A percentile compares a stretch with the other conserved stretches of the same genome.
phyloP scores from a whole-genome alignment of 2,329 filamentous ascomycete species.

The Sclerotinia borealis region DNA sequence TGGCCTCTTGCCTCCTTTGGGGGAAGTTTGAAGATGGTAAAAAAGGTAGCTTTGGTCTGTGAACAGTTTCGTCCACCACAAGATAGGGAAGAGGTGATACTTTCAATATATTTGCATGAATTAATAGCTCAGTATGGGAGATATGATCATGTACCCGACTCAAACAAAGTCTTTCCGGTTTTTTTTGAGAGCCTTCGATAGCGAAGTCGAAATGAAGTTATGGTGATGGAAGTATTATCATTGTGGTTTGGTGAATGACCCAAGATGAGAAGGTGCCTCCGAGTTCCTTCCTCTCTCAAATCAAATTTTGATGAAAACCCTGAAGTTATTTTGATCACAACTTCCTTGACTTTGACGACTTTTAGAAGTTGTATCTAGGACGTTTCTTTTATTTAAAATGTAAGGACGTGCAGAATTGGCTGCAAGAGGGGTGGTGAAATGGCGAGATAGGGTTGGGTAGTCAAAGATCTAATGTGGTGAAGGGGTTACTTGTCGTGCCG shows the following conservation, averaged over 20 bases:
- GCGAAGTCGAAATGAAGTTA: constrained; percentile 22
- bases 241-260: background rate
- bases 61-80: background rate
- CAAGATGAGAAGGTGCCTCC: background rate
- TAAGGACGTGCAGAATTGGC: background rate
- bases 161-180: background rate
- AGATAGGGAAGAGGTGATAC: background rate
- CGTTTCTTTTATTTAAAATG: background rate
- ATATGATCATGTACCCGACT: constrained; percentile 14
- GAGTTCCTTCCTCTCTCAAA: background rate
- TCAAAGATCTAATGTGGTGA: background rate
- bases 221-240: background rate
- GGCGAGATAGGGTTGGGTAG: background rate
- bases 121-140: constrained; percentile 14
- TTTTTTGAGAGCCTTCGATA: background rate
- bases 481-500: background rate
- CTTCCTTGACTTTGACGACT: background rate
- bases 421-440: background rate
- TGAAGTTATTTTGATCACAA: background rate
- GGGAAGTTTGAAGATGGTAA: background rate
- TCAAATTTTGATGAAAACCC: background rate
- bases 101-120: constrained; percentile 15
- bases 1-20: background rate
- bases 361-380: background rate
- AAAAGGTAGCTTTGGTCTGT: background rate